Conservation (phyloP, 176 grass and related monocot genomes). For the Metroxylon sagu region DNA sequence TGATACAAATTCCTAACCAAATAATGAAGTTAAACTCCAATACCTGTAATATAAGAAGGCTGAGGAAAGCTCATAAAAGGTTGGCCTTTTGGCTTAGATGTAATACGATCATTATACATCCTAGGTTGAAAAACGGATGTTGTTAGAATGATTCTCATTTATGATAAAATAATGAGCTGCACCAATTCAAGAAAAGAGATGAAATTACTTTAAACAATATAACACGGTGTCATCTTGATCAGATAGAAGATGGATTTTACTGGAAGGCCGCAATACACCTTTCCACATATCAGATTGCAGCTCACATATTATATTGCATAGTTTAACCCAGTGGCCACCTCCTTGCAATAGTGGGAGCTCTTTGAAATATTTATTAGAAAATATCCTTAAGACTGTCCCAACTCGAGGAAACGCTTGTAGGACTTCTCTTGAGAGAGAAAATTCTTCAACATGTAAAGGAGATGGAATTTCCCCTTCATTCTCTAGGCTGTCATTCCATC, state of each 20-base stretch:
- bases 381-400: conserved; percentile 68
- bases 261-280: conserved; percentile 38
- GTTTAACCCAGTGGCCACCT: conserved; percentile 47
- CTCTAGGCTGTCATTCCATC: conserved; percentile 30
- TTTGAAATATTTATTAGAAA: conserved; percentile 27
- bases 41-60: conserved; percentile 23
- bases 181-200: conserved; percentile 10
- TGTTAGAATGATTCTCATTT: conserved; percentile 7
- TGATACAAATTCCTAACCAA: no score
- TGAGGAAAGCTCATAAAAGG: conserved; percentile 22
- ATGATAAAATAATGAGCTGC: background rate
- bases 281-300: conserved; percentile 67
- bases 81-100: conserved; percentile 1
- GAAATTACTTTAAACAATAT: conserved; percentile 60
- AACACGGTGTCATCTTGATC: conserved; percentile 49
- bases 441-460: conserved; percentile 56
- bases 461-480: conserved; percentile 10
- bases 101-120: conserved; percentile 17
- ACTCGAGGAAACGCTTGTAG: conserved; percentile 54
- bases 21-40: no score
- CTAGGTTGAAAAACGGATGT: conserved; percentile 24
- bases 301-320: conserved; percentile 62
- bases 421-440: conserved; percentile 43
- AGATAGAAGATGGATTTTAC: conserved; percentile 71
- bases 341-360: conserved; percentile 42